Conservation (phyloP, 805 yeast species). For the Sporopachydermia lactativora region DNA sequence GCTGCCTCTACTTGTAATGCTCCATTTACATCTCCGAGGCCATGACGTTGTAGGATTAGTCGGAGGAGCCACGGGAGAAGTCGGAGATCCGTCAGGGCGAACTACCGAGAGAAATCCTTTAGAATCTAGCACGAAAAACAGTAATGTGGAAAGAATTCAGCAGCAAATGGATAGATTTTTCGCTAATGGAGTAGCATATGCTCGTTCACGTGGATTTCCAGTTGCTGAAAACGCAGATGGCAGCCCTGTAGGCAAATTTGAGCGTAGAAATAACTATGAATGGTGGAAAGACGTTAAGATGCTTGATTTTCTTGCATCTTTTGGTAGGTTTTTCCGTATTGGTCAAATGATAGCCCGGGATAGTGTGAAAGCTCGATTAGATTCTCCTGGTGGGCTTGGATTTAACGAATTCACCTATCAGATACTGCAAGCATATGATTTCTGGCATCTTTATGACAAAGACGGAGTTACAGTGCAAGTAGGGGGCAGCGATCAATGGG, state of each 20-base stretch:
- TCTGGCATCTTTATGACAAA: constrained; percentile 57
- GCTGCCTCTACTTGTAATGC: constrained; percentile 69
- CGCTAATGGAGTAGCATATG: constrained; percentile 45
- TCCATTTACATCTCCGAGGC: constrained; percentile 78
- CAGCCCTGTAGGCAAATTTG: constrained; percentile 26
- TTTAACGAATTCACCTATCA: constrained; percentile 93
- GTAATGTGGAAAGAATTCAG: constrained; percentile 46
- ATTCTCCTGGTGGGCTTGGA: constrained; percentile 65
- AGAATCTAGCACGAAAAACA: constrained; percentile 33
- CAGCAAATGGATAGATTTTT: constrained; percentile 51
- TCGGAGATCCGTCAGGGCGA: constrained; percentile 96
- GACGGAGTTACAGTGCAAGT: constrained; percentile 51
- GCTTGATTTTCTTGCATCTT: constrained; percentile 62
- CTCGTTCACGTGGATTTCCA: constrained; percentile 28
- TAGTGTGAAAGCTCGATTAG: constrained; percentile 63
- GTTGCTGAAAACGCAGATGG: constrained; percentile 6
- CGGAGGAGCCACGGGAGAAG: constrained; percentile 92
- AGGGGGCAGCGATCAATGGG: constrained; percentile 98
- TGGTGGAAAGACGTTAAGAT: constrained; percentile 82
- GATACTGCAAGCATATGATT: constrained; percentile 85
- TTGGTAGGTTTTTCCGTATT: constrained; percentile 69
- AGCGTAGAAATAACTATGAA: constrained; percentile 45
- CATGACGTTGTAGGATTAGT: constrained; percentile 74
- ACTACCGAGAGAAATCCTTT: constrained; percentile 55
- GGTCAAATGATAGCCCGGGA: constrained; percentile 83